phyloP scores from a whole-genome alignment of 768 basidiomycete genomes.

The Trametes cingulata region DNA sequence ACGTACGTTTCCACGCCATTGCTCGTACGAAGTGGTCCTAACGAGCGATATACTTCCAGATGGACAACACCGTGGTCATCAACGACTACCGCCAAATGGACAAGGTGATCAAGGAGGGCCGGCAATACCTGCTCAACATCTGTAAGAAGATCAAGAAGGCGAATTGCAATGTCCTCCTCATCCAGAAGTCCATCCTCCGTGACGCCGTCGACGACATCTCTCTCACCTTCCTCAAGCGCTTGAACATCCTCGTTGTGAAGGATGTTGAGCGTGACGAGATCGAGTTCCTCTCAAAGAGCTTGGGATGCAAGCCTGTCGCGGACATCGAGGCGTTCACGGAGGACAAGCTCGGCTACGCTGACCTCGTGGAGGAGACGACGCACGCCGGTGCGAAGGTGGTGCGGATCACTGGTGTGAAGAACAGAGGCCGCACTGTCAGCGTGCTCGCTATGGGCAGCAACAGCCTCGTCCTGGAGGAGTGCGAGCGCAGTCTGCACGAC shows the following conservation, averaged over 20 bases:
- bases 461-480: conserved; percentile 92
- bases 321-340: conserved; percentile 98
- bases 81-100: conserved; percentile 99
- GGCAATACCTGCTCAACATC: conserved; percentile 94
- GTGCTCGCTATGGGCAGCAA: conserved; percentile 95
- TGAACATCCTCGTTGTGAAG: conserved; percentile 95
- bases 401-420: conserved; percentile 92
- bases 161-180: conserved; percentile 98
- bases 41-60: conserved; percentile 49
- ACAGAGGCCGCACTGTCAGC: conserved; percentile 91
- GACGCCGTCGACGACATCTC: conserved; percentile 99
- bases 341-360: conserved; percentile 96
- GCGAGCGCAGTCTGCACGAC: conserved; percentile 96
- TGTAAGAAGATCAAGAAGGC: conserved; percentile 99
- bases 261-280: conserved; percentile 99
- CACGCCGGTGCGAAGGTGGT: conserved; percentile 88
- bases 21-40: not conserved
- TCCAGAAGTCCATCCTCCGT: conserved; percentile 98
- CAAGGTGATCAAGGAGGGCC: conserved; percentile 98
- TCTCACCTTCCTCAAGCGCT: conserved; percentile 94
- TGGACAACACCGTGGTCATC: conserved; percentile 99
- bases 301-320: conserved; percentile 94
- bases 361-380: conserved; percentile 88
- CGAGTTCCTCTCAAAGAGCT: conserved; percentile 91
- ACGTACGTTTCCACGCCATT: conserved; percentile 56